phyloP scores from a whole-genome alignment of 1,284 basidiomycete species.

The Xerocomus minutiporus region DNA sequence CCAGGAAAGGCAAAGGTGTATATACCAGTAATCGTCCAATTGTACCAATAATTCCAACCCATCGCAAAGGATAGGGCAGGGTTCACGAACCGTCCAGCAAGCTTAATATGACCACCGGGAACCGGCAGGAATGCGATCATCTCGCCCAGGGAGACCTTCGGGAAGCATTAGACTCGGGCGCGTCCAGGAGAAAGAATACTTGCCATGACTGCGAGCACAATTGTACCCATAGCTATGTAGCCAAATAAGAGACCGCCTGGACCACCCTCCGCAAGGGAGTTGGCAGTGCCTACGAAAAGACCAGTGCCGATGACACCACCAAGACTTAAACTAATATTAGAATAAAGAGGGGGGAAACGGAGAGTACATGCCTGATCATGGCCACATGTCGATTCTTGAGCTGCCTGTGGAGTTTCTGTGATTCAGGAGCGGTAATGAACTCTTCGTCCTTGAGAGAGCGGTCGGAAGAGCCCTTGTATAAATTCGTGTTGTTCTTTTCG shows the following conservation, averaged over 20 bases:
- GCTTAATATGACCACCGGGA: slow-evolving; percentile 60
- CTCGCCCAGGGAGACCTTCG: slow-evolving; percentile 37
- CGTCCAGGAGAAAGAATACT: neutral
- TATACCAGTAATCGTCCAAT: slow-evolving; percentile 53
- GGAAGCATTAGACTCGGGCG: neutral
- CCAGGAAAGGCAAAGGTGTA: neutral
- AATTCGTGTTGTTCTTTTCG: slow-evolving; percentile 19
- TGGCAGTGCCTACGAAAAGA: slow-evolving; percentile 64
- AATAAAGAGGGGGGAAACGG: neutral
- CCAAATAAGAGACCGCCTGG: slow-evolving; percentile 64
- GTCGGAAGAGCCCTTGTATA: slow-evolving; percentile 7
- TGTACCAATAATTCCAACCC: slow-evolving; percentile 72
- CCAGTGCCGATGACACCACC: slow-evolving; percentile 76
- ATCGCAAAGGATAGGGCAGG: slow-evolving; percentile 65
- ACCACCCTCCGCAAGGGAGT: slow-evolving; percentile 50
- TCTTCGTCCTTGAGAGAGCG: slow-evolving; percentile 25
- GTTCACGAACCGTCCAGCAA: slow-evolving; percentile 69
- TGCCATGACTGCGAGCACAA: slow-evolving; percentile 61
- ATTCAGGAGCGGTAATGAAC: slow-evolving; percentile 3
- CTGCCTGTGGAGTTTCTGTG: slow-evolving; percentile 44
- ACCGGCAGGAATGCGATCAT: slow-evolving; percentile 43
- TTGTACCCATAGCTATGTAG: slow-evolving; percentile 54
- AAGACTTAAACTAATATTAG: slow-evolving; percentile 36
- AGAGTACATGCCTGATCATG: slow-evolving; percentile 54
- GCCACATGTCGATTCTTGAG: slow-evolving; percentile 66